phyloP scores from a whole-genome alignment of 768 basidiomycete species.

The Coprinopsis sp. region DNA sequence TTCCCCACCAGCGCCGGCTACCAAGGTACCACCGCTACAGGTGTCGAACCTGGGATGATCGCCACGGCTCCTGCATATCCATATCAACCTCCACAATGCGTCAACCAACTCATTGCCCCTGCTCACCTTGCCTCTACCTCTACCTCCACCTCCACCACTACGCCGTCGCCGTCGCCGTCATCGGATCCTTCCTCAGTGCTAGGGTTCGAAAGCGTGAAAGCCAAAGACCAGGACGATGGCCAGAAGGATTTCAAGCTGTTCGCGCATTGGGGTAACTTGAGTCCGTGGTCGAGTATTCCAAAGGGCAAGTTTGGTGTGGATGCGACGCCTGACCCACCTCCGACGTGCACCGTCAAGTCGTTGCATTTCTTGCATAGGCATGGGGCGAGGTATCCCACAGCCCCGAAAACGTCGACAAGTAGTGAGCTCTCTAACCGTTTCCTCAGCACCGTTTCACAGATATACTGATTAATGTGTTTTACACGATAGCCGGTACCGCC shows the following conservation, averaged over 20 bases:
- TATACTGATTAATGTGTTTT: constrained; percentile 13
- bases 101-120: constrained; percentile 61
- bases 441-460: constrained; percentile 57
- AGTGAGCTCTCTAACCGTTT: no score
- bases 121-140: no score
- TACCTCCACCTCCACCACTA: no score
- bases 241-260: constrained; percentile 53
- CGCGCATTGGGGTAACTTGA: constrained; percentile 77
- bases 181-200: constrained; percentile 43
- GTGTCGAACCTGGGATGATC: constrained; percentile 69
- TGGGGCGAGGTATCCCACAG: constrained; percentile 72
- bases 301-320: constrained; percentile 65
- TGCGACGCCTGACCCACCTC: constrained; percentile 63
- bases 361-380: constrained; percentile 80
- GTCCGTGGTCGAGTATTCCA: constrained; percentile 79
- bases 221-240: constrained; percentile 4
- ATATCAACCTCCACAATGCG: constrained; percentile 55
- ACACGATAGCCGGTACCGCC: not conserved
- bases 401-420: no score
- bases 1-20: constrained; percentile 79
- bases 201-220: constrained; percentile 15
- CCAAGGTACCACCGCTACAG: constrained; percentile 72
- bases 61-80: constrained; percentile 74
- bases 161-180: no score
- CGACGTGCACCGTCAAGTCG: constrained; percentile 65